phyloP scores from a whole-genome alignment of 441 rosid genomes.

The Aleurites moluccanus region DNA sequence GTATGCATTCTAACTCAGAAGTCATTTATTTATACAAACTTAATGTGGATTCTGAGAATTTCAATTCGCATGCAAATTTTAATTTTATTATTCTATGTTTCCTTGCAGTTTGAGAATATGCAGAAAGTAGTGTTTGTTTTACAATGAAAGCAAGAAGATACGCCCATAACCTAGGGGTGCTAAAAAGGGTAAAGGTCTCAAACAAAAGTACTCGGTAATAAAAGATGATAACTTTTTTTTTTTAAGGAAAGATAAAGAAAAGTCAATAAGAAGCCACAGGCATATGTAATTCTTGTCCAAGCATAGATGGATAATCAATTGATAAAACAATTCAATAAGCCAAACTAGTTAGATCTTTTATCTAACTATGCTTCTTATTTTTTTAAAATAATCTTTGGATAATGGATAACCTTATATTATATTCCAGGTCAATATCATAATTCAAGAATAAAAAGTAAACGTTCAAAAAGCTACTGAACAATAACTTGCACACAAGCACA shows the following conservation, averaged over 20 bases:
- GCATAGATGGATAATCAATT: neutral
- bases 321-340: neutral
- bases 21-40: neutral
- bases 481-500: too few species aligned
- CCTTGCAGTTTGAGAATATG: too few species aligned
- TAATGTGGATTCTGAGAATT: neutral
- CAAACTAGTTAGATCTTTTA: neutral
- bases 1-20: neutral
- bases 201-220: neutral
- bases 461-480: too few species aligned
- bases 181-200: neutral
- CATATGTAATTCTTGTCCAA: neutral
- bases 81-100: too few species aligned
- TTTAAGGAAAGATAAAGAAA: neutral
- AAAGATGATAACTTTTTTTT: neutral
- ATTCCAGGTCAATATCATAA: neutral
- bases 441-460: too few species aligned
- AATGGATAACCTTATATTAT: neutral
- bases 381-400: neutral
- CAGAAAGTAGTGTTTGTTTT: neutral
- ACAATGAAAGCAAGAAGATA: conserved; percentile 1
- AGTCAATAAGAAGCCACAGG: neutral
- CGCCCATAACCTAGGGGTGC: conserved; percentile 2
- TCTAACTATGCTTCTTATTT: neutral
- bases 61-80: neutral